Evolutionary conservation across 768 basidiomycete genomes (phyloP), one percentile per base, ranked within the genome.

Genomic region (Collybia sordida): DNA sequence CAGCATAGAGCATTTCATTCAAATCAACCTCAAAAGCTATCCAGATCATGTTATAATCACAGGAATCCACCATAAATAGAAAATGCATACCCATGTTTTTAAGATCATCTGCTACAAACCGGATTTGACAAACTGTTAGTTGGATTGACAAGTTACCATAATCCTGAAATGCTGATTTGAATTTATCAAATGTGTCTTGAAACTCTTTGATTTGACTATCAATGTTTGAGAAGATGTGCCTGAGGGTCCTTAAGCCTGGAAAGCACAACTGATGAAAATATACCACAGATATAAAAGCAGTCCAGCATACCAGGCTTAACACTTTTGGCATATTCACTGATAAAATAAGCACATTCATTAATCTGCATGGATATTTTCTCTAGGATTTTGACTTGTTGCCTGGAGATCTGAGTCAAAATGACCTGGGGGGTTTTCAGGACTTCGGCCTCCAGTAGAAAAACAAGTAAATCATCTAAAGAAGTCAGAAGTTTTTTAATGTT

Each of bases 271-370:
- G n/a, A n/a, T 11, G 15, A 22, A 15, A 6, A 18, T 22, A n/a
- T 22, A n/a, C 7, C n/a, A 24, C n/a, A 21, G 24, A 18, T 19
- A 11, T 18, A 17, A 31, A 27, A 7, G 8, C 34, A 35, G n/a
- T 9, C 9, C 4, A 4, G 34, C 60, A 43, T 37, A 65, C 64
- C 27, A 14, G 61, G 55, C 19, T 49, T 54, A 21, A 48, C 56
- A 15, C 43, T 53, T 43, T 50, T 59, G 35, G 57, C 47, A 42
- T 64, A 63, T 24, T 63, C 61, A 7, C 52, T 53, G 25, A 67
- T 63, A 37, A 67, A 67, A 51, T 66, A 67, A 1, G 56, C 59
- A 37, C 65, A 67, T 42, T 67, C 65, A 4, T 54, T 52, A 3
- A 60, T 63, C 51, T 67, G 65, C n/a, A 52, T 41, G 6, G 53